Percentiles rank a stretch among this genome's conserved stretches.
Evolutionary conservation across 768 basidiomycete genomes (phyloP).

Genomic region (Tephrocybe sp.): DNA sequence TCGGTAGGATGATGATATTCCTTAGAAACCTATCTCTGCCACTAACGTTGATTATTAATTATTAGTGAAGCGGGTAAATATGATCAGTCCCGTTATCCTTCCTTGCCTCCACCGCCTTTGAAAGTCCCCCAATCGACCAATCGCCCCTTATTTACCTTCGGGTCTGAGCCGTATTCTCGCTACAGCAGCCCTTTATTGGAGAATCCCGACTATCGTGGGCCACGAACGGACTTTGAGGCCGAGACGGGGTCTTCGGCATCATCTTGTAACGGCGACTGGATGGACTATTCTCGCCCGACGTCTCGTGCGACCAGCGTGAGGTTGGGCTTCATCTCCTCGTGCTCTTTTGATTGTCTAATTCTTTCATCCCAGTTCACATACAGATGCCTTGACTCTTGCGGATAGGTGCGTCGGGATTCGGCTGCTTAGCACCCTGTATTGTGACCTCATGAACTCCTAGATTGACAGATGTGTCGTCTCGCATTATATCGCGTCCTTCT

Average conservation of each 20-base stretch:
- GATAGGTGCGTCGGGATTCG: not conserved
- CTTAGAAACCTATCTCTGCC: no score
- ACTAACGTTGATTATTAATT: no score
- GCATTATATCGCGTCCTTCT: not conserved
- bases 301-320: conserved; percentile 4
- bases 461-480: no score
- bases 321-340: not conserved
- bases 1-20: conserved; percentile 2
- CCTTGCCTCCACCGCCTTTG: conserved; percentile 1
- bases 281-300: not conserved
- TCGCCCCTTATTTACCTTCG: not conserved
- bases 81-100: not conserved
- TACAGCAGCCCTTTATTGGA: not conserved
- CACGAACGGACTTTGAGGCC: not conserved
- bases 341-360: not conserved
- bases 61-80: not conserved
- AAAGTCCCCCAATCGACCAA: not conserved
- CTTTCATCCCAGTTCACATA: not conserved
- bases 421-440: not conserved
- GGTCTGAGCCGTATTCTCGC: not conserved
- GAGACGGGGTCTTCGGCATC: conserved; percentile 5
- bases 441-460: no score
- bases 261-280: conserved; percentile 2
- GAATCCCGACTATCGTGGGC: not conserved
- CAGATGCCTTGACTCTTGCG: not conserved